Evolutionary conservation across 306 rosid species (phyloP), one percentile per base, ranked within the genome.

Genomic region (Cicer pinnatifidum): DNA sequence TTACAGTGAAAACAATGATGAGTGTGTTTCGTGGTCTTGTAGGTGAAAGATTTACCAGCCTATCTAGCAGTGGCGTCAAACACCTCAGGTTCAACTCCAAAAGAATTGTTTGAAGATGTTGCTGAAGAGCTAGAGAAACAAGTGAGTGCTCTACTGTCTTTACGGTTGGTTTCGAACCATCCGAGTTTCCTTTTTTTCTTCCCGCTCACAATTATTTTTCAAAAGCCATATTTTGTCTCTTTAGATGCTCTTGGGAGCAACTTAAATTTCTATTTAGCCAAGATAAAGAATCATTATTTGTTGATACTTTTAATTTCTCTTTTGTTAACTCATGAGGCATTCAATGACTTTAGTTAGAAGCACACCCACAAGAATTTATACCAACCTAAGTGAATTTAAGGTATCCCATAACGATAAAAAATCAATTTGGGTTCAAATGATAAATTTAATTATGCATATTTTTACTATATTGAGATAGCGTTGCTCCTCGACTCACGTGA

Each of bases 51-150:
- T 79, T 73, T 88, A 68, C 96, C 87, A 71, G 84, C 89, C 57
- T 93, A 89, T 83, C 8, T 79, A 57, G 98, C 92, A 35, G 97
- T 86, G 69, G 88, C 89, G 52, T 86, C 93, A 81, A 93, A 93
- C 81, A 88, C 86, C 58, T 88, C 96, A 8, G 98, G 98, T 71
- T 86, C 97, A 81, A 93, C 93, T 76, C 85, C 98, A 10, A 93
- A 93, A 77, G 97, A 91, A 73, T 83, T 93, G 71, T 93, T 87
- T 75, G 96, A 89, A 82, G 98, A 91, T 85, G 91, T 88, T 78
- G 87, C 82, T 35, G 97, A 93, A 82, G 98, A 91, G 80, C 86
- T 93, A 16, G 88, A 85, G 67, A 91, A 93, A 85, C 92, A 91
- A 84, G 98, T 93, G 80, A 79, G 80, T 76, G 75, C 57, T 75